Conservation (phyloP, 352 stramenopile genomes). For the Saprolegnia diclina region DNA sequence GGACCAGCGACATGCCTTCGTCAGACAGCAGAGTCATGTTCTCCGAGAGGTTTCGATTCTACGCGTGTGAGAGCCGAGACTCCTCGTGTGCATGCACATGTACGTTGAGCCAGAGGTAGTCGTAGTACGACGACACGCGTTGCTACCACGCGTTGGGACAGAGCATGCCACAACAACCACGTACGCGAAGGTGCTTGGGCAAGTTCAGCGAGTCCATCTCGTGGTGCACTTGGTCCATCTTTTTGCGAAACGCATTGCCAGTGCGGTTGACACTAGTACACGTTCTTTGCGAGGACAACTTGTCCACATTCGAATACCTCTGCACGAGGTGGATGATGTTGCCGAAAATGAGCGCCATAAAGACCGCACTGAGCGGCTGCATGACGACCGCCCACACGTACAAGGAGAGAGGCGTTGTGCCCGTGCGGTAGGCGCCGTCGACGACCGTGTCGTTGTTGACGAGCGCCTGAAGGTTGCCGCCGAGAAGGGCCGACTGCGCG, state of each 20-base stretch:
- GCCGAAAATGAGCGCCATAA: conserved; percentile 47
- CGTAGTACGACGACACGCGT: conserved; percentile 56
- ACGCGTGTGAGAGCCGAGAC: no score
- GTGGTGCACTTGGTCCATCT: conserved; percentile 61
- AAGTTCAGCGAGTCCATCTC: conserved; percentile 60
- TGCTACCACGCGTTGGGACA: conserved; percentile 26
- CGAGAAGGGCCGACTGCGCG: conserved; percentile 48
- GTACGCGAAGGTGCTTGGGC: conserved; percentile 45
- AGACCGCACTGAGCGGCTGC: conserved; percentile 41
- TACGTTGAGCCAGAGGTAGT: conserved; percentile 68
- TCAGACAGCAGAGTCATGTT: conserved; percentile 55
- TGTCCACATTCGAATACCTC: conserved; percentile 33
- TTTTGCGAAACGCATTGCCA: conserved; percentile 60
- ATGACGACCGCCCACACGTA: conserved; percentile 44
- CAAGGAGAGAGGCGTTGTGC: conserved; percentile 22
- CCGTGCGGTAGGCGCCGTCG: conserved; percentile 38
- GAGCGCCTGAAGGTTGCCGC: conserved; percentile 41
- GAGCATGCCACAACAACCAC: neutral
- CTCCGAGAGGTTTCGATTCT: conserved; percentile 56
- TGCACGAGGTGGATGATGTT: conserved; percentile 57
- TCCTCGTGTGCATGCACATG: no score
- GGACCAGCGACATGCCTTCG: conserved; percentile 48
- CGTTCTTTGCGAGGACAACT: no score
- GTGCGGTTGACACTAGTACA: conserved; percentile 55
- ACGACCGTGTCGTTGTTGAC: conserved; percentile 45